Evolutionary conservation across 2,329 filamentous ascomycete genomes (phyloP).

Genomic region (Monosporascus ibericus): DNA sequence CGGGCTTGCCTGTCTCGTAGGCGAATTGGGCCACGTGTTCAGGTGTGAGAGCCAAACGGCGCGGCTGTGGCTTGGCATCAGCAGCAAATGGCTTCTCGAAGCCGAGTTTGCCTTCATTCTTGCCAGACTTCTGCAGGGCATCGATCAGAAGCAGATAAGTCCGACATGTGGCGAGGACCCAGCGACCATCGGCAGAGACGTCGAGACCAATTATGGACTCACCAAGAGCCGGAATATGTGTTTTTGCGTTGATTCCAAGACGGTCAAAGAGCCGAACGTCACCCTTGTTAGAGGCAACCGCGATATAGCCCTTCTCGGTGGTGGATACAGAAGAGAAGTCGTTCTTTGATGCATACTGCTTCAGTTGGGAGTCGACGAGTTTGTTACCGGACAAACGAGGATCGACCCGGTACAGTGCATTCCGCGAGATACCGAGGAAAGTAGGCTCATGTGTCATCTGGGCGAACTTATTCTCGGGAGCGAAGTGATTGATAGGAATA

Average conservation of each 20-base stretch:
- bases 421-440: constrained; percentile 87
- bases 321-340: constrained; percentile 93
- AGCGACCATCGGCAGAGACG: constrained; percentile 90
- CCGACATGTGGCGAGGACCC: constrained; percentile 88
- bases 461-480: constrained; percentile 94
- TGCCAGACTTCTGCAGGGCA: constrained; percentile 81
- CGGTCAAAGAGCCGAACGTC: constrained; percentile 96
- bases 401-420: constrained; percentile 89
- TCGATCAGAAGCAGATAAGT: constrained; percentile 95
- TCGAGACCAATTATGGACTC: constrained; percentile 94
- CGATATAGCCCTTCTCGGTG: constrained; percentile 93
- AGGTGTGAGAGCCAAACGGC: constrained; percentile 80
- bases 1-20: constrained; percentile 82
- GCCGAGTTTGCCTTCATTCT: constrained; percentile 96
- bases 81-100: constrained; percentile 93
- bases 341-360: constrained; percentile 96
- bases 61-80: constrained; percentile 87
- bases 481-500: constrained; percentile 86
- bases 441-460: constrained; percentile 96
- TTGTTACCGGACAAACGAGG: constrained; percentile 86
- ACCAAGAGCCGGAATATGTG: constrained; percentile 88
- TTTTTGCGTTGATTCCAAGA: constrained; percentile 95
- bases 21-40: constrained; percentile 95
- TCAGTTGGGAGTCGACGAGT: constrained; percentile 85
- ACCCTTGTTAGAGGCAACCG: constrained; percentile 95